Conservation (phyloP, 108 stramenopile genomes). For the Conticribra weissflogii region DNA sequence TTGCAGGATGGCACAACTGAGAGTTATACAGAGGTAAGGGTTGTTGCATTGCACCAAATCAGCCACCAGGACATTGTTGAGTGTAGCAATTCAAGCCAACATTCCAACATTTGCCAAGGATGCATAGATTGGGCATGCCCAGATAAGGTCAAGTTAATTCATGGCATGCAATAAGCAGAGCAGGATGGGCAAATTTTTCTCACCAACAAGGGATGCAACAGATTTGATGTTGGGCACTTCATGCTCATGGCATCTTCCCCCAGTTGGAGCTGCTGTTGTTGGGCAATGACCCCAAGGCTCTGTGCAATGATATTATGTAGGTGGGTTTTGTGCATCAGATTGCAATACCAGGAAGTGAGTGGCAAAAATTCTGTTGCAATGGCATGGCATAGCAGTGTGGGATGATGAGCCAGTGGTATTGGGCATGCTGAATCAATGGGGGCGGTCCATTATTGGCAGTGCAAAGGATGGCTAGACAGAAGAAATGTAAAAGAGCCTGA, state of each 20-base stretch:
- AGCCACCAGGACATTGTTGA: slow-evolving; percentile 4
- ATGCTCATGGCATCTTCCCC: slow-evolving; percentile 7
- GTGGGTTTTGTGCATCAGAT: neutral
- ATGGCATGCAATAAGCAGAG: neutral
- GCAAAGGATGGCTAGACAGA: slow-evolving; percentile 10
- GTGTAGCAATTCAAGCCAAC: neutral
- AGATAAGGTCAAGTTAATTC: neutral
- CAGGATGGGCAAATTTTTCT: slow-evolving; percentile 1
- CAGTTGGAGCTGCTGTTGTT: slow-evolving; percentile 16
- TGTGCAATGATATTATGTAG: slow-evolving; percentile 1
- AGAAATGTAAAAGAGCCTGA: slow-evolving; percentile 9
- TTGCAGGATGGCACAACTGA: neutral
- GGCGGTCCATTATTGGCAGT: neutral
- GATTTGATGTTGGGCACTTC: neutral
- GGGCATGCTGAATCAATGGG: neutral
- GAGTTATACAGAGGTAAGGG: neutral
- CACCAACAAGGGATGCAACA: slow-evolving; percentile 8
- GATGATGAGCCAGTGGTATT: neutral
- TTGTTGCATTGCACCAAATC: no score
- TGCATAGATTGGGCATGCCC: slow-evolving; percentile 6
- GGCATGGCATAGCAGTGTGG: neutral
- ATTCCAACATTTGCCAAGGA: slow-evolving; percentile 1
- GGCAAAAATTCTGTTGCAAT: neutral
- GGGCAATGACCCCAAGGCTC: neutral
- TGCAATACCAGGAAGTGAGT: slow-evolving; percentile 3